A percentile compares a stretch with the other conserved stretches of the same genome.
Conservation (phyloP, 139 green algal genomes). For the Chlorella sp. region DNA sequence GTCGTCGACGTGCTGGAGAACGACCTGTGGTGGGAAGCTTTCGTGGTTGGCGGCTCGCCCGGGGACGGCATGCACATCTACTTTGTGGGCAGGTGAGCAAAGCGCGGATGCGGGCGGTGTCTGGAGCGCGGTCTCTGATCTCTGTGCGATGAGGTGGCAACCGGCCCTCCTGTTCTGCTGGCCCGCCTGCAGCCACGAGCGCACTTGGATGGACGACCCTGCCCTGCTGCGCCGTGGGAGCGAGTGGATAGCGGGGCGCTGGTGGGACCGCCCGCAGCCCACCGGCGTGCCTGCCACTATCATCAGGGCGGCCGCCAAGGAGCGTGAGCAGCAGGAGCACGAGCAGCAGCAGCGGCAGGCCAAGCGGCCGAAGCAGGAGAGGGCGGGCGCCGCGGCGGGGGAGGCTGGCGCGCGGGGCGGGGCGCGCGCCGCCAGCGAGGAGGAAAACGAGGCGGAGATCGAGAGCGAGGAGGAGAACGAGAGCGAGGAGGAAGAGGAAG, state of each 20-base stretch:
- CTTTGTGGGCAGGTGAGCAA: conserved; percentile 10
- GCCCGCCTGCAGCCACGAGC: background rate
- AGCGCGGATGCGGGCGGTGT: no score
- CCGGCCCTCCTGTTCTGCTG: background rate
- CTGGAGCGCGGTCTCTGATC: no score
- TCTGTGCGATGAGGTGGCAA: background rate
- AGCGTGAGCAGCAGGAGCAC: background rate
- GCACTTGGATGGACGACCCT: background rate
- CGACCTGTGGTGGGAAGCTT: conserved; percentile 39
- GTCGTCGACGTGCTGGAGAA: conserved; percentile 29
- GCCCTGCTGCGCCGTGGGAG: background rate
- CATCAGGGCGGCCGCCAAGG: background rate
- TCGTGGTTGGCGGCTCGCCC: background rate
- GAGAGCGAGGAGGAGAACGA: background rate
- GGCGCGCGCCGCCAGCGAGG: background rate
- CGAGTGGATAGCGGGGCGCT: background rate
- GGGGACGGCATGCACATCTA: conserved; percentile 20
- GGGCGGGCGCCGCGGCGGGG: no score
- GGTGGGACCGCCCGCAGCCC: conserved; percentile 5
- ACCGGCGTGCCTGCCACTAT: background rate
- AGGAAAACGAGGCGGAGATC: background rate
- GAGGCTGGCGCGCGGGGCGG: no score
- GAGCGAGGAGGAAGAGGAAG: background rate
- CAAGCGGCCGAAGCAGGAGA: no score
- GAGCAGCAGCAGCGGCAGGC: background rate